Base-by-base conservation (phyloP, 2,329 filamentous ascomycete species). In the Chaetomium strumarium region DNA sequence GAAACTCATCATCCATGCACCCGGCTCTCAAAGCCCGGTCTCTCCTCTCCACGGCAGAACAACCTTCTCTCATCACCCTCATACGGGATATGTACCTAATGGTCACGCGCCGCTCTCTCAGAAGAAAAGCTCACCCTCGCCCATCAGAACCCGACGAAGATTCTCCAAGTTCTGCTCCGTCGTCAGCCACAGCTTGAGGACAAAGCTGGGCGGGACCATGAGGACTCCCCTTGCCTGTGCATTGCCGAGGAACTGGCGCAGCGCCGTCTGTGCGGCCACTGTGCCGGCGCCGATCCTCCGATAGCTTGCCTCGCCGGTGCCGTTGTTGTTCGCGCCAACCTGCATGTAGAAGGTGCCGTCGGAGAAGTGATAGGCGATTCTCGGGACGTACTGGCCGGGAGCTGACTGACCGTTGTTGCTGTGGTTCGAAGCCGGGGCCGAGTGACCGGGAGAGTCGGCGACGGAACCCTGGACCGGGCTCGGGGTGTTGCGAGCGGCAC, bases 311-410 rank as follows among this genome's bases (percentile, higher is more conserved):
- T 9, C 19, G 9, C 43, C 54, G 17, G 5, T 31, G 2, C 10
- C 30, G 41, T 10, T 29, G 30, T 7, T 11, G 31, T 37, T 17
- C 10, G 8, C 6, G 6, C 20, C 11, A 13, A 43, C 44, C 17
- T 46, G 40, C 47, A 56, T 44, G 51, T 53, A 51, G 19, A 43
- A 53, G 34, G 43, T n/a, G 14, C 24, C 2, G 43, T 53, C 51
- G 40, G 30, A 13, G 51, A 53, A 56, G 14, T 6, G 30, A 48
- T 56, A 54, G 30, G 39, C 14, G 30, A 53, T 17, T 12, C 33
- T 19, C 36, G 46, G 46, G 17, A 49, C 45, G 51, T 33, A 53
- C 5, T 43, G 31, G n/a, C 34, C 39, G 8, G n/a, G 11, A n/a
- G 12, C n/a, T 10, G 11, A 16, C 19, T 9, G 5, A 16, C 16